Evolutionary conservation across 2,329 filamentous ascomycete species (phyloP).

Genomic region (Aureobasidium sp.): DNA sequence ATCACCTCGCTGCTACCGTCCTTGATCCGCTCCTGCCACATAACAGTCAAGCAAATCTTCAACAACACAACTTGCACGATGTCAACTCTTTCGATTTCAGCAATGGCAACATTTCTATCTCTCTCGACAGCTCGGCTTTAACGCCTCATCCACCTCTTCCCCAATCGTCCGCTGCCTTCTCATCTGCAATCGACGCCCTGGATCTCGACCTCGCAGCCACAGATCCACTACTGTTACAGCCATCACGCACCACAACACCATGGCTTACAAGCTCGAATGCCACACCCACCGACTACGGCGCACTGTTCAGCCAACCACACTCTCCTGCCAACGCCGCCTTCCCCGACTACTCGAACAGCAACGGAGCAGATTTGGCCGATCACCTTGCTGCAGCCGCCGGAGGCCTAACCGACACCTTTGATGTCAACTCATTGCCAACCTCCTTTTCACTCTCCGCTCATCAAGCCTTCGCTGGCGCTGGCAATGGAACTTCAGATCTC

Average conservation of each 20-base stretch:
- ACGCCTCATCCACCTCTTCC: neutral
- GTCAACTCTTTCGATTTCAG: constrained; percentile 33
- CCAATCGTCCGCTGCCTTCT: neutral
- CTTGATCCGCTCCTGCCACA: constrained; percentile 3
- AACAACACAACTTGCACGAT: constrained; percentile 12
- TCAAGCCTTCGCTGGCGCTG: constrained; percentile 3
- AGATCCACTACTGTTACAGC: neutral
- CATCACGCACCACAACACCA: neutral
- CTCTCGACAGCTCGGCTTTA: constrained; percentile 23
- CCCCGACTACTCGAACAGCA: neutral
- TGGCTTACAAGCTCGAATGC: neutral
- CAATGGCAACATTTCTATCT: constrained; percentile 31
- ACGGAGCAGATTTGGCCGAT: neutral
- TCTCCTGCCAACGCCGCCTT: neutral
- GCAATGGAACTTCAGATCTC: neutral
- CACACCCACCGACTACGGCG: neutral
- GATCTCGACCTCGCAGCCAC: neutral
- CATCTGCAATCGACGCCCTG: neutral
- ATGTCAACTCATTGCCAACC: neutral
- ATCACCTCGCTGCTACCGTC: constrained; percentile 2
- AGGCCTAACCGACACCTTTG: neutral
- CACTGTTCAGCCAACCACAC: neutral
- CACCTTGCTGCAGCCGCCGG: neutral
- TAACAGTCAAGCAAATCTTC: neutral
- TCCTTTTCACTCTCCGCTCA: neutral